Evolutionary conservation across 768 basidiomycete species (phyloP), one percentile per base, ranked within the genome.

Genomic region (Butyriboletus loyo): DNA sequence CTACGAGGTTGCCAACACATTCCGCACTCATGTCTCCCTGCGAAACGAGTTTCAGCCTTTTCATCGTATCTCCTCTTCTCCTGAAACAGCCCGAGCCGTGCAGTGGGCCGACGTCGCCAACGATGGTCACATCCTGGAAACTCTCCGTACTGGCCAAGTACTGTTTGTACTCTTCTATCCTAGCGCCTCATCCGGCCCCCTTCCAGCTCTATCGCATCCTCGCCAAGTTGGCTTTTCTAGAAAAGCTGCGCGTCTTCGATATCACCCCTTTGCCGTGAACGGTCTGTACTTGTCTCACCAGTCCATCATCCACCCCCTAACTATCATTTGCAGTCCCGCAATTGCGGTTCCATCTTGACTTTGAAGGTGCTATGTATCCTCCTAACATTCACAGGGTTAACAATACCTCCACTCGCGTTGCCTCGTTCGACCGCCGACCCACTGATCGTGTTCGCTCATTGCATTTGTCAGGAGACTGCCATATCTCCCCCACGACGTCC

Each of bases 331-430:
- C 39, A 64, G 62, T 60, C n/a, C 63, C 60, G 8, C 53, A 61
- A 41, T 42, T 48, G 40, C 55, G 59, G 34, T 60, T 59, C 38
- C 56, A 41, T 49, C 53, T 70, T 31, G 55, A 70, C 46, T 74
- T 73, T 55, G 74, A 75, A 54, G 54, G 64, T n/a, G 69, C 70
- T 6, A 68, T 76, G 66, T 75, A 68, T 43, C 75, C 72, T 13
- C 1, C 35, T 22, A 7, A 15, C 0, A n/a, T 22, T 32, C 45
- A 27, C 28, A 22, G 10, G 9, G 52, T 45, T 25, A 11, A 27
- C 30, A 24, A 56, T 47, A 60, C 72, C 7, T 58, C 59, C 19
- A 74, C 69, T 15, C 57, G 66, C 31, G 60, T 57, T 11, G 42
- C 56, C 47, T 52, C 65, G 24, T 72, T 76, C 55, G 57, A 70